Evolutionary conservation across 768 basidiomycete genomes (phyloP).

Genomic region (Termitomyces titanicus): DNA sequence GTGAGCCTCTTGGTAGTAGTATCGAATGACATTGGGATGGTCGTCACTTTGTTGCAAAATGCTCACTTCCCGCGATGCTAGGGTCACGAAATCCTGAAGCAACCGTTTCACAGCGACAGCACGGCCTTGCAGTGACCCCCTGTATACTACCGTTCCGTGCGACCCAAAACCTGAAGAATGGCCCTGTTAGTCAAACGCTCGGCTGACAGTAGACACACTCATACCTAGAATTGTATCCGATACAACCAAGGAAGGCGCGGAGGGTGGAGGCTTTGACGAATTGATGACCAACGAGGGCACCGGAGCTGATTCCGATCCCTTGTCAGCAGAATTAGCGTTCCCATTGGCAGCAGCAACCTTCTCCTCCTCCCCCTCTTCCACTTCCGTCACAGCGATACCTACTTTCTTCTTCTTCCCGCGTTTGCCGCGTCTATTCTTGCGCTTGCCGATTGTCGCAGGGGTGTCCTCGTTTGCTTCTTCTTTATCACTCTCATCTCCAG

Average conservation of each 20-base stretch:
- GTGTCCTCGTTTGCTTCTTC: slow-evolving; percentile 32
- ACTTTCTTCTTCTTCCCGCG: slow-evolving; percentile 52
- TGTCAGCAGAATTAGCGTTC: slow-evolving; percentile 4
- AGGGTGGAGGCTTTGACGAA: slow-evolving; percentile 23
- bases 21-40: slow-evolving; percentile 97
- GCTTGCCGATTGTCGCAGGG: slow-evolving; percentile 30
- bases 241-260: slow-evolving; percentile 55
- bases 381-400: slow-evolving; percentile 33
- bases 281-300: slow-evolving; percentile 19
- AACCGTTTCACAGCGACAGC: slow-evolving; percentile 98
- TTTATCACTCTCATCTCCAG: slow-evolving; percentile 59
- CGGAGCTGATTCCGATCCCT: slow-evolving; percentile 9
- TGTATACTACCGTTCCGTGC: slow-evolving; percentile 93
- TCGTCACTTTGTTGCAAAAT: slow-evolving; percentile 96
- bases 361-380: slow-evolving; percentile 29
- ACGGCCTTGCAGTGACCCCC: slow-evolving; percentile 93
- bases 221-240: slow-evolving; percentile 75
- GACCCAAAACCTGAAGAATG: slow-evolving; percentile 79
- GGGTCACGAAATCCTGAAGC: slow-evolving; percentile 91
- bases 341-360: slow-evolving; percentile 25
- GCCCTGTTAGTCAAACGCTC: not conserved
- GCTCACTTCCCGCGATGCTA: slow-evolving; percentile 90
- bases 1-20: slow-evolving; percentile 95
- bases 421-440: slow-evolving; percentile 26
- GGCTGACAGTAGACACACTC: slow-evolving; percentile 14